Evolutionary conservation across 768 basidiomycete species (phyloP).

Genomic region (Leucocoprinus leucothites): DNA sequence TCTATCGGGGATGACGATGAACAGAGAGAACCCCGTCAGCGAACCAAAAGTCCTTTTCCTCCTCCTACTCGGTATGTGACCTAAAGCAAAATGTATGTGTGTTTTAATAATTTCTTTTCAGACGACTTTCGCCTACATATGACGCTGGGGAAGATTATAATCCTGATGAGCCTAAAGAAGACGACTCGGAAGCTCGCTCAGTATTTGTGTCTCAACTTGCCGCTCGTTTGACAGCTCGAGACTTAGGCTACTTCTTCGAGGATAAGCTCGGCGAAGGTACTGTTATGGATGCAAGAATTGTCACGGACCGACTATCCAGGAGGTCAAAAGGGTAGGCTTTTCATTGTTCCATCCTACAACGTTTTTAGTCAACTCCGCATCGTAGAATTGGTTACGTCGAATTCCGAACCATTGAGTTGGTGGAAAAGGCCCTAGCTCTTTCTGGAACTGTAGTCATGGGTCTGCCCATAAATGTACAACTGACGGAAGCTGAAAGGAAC

Average conservation of each 20-base stretch:
- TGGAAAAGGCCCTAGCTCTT: constrained; percentile 86
- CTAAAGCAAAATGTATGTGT: not conserved
- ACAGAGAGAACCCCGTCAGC: constrained; percentile 27
- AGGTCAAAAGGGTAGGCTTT: constrained; percentile 91
- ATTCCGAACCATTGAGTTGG: constrained; percentile 85
- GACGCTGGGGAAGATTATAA: constrained; percentile 70
- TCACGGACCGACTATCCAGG: constrained; percentile 91
- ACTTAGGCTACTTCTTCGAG: constrained; percentile 98
- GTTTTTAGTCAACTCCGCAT: constrained; percentile 10
- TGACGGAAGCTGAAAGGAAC: constrained; percentile 96
- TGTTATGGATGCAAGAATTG: constrained; percentile 94
- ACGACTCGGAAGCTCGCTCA: constrained; percentile 97
- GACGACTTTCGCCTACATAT: constrained; percentile 71
- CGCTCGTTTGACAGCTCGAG: constrained; percentile 92
- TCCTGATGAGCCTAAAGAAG: constrained; percentile 87
- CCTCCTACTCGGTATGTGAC: constrained; percentile 40
- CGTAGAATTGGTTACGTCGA: constrained; percentile 96
- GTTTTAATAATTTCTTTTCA: constrained; percentile 21
- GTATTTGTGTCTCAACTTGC: constrained; percentile 99
- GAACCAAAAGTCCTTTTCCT: constrained; percentile 40
- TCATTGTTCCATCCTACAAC: not conserved
- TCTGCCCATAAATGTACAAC: constrained; percentile 93
- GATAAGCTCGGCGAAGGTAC: constrained; percentile 91
- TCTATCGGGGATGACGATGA: constrained; percentile 41
- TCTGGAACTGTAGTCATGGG: constrained; percentile 98